Conservation (phyloP, 176 grass and related monocot genomes). For the Tuctoria greenei region DNA sequence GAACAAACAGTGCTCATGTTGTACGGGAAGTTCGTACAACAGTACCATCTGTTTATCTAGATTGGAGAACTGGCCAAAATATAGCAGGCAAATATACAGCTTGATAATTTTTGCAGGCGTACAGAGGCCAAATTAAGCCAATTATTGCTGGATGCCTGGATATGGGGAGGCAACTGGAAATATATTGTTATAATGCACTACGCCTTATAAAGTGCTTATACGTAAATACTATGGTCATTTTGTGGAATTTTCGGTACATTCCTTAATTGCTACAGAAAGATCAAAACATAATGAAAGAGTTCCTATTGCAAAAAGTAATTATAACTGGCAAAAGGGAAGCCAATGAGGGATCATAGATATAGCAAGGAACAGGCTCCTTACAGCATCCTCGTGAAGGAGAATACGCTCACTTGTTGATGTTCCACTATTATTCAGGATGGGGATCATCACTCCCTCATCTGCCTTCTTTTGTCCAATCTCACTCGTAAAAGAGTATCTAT, state of each 20-base stretch:
- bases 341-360: background rate
- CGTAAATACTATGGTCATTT: background rate
- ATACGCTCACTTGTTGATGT: constrained; percentile 65
- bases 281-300: background rate
- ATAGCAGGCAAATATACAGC: background rate
- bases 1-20: background rate
- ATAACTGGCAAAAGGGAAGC: background rate
- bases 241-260: background rate
- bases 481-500: constrained; percentile 65
- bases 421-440: constrained; percentile 70
- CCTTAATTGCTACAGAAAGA: background rate
- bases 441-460: constrained; percentile 87
- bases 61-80: background rate
- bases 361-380: constrained; percentile 47
- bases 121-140: background rate
- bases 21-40: background rate
- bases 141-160: constrained; percentile 1
- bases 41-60: too few species aligned
- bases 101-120: background rate
- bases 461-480: constrained; percentile 52
- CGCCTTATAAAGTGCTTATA: background rate
- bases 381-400: constrained; percentile 81
- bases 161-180: background rate
- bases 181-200: background rate
- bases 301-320: background rate